Conservation (phyloP, 805 yeast genomes). For the Priceomyces castillae region DNA sequence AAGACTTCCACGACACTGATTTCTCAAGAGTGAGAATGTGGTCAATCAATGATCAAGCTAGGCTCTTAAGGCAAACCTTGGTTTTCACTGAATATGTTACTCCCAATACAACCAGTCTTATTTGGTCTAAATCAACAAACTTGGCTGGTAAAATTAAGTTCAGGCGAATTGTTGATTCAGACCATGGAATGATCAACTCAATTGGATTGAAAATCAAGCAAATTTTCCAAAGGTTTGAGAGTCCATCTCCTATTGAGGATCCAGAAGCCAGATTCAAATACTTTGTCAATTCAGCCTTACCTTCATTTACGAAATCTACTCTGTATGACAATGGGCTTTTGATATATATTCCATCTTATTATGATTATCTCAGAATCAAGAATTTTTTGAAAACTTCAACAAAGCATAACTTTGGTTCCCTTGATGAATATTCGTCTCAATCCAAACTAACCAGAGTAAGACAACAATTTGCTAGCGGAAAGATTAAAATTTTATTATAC, state of each 20-base stretch:
- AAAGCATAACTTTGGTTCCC: constrained; percentile 60
- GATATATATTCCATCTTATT: constrained; percentile 79
- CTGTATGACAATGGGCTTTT: constrained; percentile 72
- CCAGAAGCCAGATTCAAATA: constrained; percentile 81
- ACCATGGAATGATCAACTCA: constrained; percentile 56
- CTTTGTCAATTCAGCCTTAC: constrained; percentile 71
- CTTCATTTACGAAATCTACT: constrained; percentile 62
- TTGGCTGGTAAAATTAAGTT: constrained; percentile 60
- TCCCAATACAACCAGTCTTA: constrained; percentile 73
- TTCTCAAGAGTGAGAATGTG: constrained; percentile 90
- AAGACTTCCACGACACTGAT: constrained; percentile 75
- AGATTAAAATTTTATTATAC: constrained; percentile 71
- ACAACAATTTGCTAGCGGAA: constrained; percentile 60
- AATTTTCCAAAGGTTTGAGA: constrained; percentile 68
- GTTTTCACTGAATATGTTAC: constrained; percentile 73
- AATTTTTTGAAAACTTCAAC: constrained; percentile 65
- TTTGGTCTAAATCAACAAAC: constrained; percentile 47
- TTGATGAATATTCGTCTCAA: constrained; percentile 80
- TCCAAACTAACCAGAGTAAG: constrained; percentile 71
- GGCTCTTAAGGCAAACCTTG: constrained; percentile 70
- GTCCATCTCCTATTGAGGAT: constrained; percentile 54
- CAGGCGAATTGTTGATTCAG: constrained; percentile 44
- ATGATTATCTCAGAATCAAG: constrained; percentile 78
- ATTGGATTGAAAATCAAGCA: constrained; percentile 68
- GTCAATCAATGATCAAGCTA: constrained; percentile 82